Percentiles rank a stretch among this genome's conserved stretches.
These are phyloP conservation scores for Earliella scabrosa DNA, from an alignment of 1,284 basidiomycete species.

Conservation along the genomic window DNA sequence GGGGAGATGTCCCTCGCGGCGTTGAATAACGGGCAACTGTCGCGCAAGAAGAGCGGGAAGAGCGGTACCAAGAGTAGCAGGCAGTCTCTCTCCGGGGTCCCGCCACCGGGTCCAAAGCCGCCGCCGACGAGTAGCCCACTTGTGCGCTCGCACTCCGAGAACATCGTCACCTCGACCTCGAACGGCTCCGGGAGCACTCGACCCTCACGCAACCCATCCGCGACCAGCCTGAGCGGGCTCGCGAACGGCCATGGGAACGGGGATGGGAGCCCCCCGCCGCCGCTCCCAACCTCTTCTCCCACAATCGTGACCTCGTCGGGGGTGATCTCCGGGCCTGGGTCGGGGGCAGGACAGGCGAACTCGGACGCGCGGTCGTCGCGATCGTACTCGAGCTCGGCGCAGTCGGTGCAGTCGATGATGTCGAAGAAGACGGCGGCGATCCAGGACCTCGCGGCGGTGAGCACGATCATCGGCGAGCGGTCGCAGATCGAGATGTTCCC, in stretches of 20 bases:
- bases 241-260: background rate
- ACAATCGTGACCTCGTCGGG: slow-evolving; percentile 1
- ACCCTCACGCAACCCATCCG: background rate
- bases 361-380: background rate
- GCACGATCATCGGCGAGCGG: slow-evolving; percentile 22
- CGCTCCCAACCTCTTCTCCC: background rate
- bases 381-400: slow-evolving; percentile 5
- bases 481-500: slow-evolving; percentile 40
- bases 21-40: slow-evolving; percentile 1
- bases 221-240: slow-evolving; percentile 1
- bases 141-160: slow-evolving; percentile 13
- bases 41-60: slow-evolving; percentile 3
- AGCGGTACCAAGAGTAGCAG: background rate
- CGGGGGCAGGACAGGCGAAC: background rate
- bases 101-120: background rate
- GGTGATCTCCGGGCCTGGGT: background rate
- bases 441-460: slow-evolving; percentile 19
- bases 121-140: slow-evolving; percentile 1
- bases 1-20: slow-evolving; percentile 17
- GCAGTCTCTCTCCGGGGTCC: background rate
- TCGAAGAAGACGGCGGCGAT: slow-evolving; percentile 21
- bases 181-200: background rate
- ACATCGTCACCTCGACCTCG: background rate
- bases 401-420: slow-evolving; percentile 12
- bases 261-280: background rate